phyloP scores from a whole-genome alignment of 495 filamentous ascomycete species.

The Lasiosphaeris hirsuta region DNA sequence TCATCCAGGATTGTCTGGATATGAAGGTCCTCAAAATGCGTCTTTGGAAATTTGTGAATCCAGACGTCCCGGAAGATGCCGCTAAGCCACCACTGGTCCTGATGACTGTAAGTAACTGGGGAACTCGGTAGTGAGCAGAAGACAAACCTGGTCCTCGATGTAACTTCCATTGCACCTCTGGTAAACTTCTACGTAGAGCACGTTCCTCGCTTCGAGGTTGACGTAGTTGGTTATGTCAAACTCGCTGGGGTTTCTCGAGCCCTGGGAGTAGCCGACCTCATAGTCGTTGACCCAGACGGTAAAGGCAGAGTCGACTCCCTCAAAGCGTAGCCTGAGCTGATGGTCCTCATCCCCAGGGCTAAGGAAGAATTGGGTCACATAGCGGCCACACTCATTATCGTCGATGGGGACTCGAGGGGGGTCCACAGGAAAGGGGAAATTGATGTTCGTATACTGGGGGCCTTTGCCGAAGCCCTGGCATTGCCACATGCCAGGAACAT shows the following conservation, averaged over 20 bases:
- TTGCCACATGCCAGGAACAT: constrained; percentile 70
- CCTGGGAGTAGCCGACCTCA: constrained; percentile 65
- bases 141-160: constrained; percentile 59
- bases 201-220: constrained; percentile 44
- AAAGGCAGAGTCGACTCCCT: constrained; percentile 69
- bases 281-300: constrained; percentile 64
- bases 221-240: constrained; percentile 59
- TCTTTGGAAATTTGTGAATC: constrained; percentile 58
- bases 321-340: constrained; percentile 58
- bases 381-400: constrained; percentile 64
- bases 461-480: constrained; percentile 60
- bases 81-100: constrained; percentile 56
- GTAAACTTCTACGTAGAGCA: constrained; percentile 61
- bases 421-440: constrained; percentile 60
- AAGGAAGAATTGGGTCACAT: constrained; percentile 50
- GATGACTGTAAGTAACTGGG: not conserved
- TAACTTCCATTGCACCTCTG: constrained; percentile 65
- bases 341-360: constrained; percentile 34
- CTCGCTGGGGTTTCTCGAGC: constrained; percentile 63
- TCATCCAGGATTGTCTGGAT: constrained; percentile 54
- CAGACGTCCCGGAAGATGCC: constrained; percentile 71
- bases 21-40: constrained; percentile 57
- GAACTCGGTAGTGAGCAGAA: too few relatives aligned
- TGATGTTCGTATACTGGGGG: constrained; percentile 64
- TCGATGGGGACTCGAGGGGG: constrained; percentile 60